phyloP scores from a whole-genome alignment of 2,329 filamentous ascomycete genomes.

The Neopestalotiopsis sp. region DNA sequence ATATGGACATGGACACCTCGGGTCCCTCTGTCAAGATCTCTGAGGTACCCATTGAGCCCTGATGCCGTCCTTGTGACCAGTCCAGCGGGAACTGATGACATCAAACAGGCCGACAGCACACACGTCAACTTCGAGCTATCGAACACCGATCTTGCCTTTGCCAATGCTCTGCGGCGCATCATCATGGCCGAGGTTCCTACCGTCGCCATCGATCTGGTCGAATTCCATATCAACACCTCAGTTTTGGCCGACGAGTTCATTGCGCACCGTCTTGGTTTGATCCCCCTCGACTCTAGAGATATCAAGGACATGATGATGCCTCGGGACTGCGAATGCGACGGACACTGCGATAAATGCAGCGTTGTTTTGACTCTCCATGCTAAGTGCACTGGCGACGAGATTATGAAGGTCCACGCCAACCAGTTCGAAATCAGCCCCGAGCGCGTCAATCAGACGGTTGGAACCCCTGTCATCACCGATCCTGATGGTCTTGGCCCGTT shows the following conservation, averaged over 20 bases:
- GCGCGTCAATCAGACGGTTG: slow-evolving; percentile 76
- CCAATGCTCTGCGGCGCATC: slow-evolving; percentile 88
- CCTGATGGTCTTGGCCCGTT: slow-evolving; percentile 80
- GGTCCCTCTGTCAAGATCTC: slow-evolving; percentile 66
- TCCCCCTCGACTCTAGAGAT: slow-evolving; percentile 85
- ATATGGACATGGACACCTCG: slow-evolving; percentile 62
- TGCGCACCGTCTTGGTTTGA: slow-evolving; percentile 86
- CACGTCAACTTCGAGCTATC: slow-evolving; percentile 92
- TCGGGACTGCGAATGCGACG: slow-evolving; percentile 95
- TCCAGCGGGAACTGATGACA: neutral
- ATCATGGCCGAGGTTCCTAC: slow-evolving; percentile 95
- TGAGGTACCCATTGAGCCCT: slow-evolving; percentile 48
- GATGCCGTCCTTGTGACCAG: neutral
- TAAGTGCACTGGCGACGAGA: slow-evolving; percentile 82
- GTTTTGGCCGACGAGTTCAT: slow-evolving; percentile 97
- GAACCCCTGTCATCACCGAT: slow-evolving; percentile 84
- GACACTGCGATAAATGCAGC: slow-evolving; percentile 91
- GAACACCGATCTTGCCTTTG: slow-evolving; percentile 88
- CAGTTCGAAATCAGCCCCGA: slow-evolving; percentile 78
- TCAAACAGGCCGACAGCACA: slow-evolving; percentile 71
- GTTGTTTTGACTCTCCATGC: slow-evolving; percentile 86
- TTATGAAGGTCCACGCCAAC: slow-evolving; percentile 92
- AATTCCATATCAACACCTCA: slow-evolving; percentile 92
- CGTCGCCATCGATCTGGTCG: slow-evolving; percentile 92
- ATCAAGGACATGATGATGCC: slow-evolving; percentile 85